Conservation (phyloP, 2,329 filamentous ascomycete species). For the Volutella citrinella region DNA sequence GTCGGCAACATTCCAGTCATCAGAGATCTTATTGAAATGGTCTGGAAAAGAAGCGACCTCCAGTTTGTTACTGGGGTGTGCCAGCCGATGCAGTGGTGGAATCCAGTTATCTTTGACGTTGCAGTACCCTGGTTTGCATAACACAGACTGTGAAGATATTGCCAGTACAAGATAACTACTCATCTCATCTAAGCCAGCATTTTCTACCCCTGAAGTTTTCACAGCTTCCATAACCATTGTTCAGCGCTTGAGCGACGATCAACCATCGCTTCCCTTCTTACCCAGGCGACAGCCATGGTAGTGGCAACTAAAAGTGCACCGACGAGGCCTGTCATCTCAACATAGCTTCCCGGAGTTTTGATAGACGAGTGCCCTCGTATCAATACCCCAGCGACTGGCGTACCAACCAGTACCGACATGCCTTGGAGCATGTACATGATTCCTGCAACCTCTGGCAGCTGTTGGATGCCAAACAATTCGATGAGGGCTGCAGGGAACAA, state of each 20-base stretch:
- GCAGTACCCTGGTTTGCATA: conserved; percentile 4
- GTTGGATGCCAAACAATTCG: background rate
- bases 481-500: conserved; percentile 1
- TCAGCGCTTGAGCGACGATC: too few species aligned
- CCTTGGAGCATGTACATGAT: conserved; percentile 1
- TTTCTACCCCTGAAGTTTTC: too few species aligned
- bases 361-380: background rate
- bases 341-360: background rate
- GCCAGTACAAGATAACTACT: too few species aligned
- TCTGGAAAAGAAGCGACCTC: conserved; percentile 12
- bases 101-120: conserved; percentile 1
- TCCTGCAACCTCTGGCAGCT: background rate
- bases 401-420: background rate
- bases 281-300: background rate
- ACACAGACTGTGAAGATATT: too few species aligned
- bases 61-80: background rate
- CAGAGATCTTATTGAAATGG: conserved; percentile 2
- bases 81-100: conserved; percentile 3
- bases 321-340: background rate
- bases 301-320: background rate
- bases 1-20: conserved; percentile 4
- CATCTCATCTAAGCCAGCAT: too few species aligned
- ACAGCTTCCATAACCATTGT: too few species aligned
- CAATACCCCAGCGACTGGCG: background rate
- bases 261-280: too few species aligned